Conservation (phyloP, 805 yeast genomes). For the Yarrowia bubula region DNA sequence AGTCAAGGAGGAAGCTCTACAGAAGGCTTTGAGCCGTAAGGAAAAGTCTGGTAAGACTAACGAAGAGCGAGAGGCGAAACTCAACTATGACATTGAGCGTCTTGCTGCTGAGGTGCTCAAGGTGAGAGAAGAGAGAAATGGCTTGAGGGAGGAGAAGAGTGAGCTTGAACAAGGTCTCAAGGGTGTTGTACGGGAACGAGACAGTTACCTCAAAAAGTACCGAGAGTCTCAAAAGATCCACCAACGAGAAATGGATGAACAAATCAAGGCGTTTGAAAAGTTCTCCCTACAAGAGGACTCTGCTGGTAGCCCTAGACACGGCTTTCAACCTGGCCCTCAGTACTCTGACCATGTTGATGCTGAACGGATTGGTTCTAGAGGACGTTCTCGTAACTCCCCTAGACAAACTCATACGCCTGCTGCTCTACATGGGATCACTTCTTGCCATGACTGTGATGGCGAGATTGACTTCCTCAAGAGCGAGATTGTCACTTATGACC, state of each 20-base stretch:
- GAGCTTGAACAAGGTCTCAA: not conserved
- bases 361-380: not conserved
- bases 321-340: conserved; percentile 6
- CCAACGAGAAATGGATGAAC: conserved; percentile 1
- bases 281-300: not conserved
- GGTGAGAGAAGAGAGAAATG: not conserved
- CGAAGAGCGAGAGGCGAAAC: not conserved
- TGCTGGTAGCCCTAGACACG: conserved; percentile 1
- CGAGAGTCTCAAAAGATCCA: not conserved
- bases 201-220: not conserved
- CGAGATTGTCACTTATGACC: conserved; percentile 6
- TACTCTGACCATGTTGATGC: not conserved
- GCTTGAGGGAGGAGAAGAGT: not conserved
- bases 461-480: conserved; percentile 23
- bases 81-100: not conserved
- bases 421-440: not conserved
- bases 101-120: not conserved
- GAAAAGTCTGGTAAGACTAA: not conserved
- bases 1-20: not conserved
- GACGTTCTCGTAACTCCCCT: not conserved
- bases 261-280: not conserved
- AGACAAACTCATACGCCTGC: not conserved
- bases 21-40: not conserved
- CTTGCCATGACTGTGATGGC: not conserved
- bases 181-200: not conserved